Evolutionary conservation across 345 rosid species (phyloP).

Genomic region (Eucalyptus sideroxylon): DNA sequence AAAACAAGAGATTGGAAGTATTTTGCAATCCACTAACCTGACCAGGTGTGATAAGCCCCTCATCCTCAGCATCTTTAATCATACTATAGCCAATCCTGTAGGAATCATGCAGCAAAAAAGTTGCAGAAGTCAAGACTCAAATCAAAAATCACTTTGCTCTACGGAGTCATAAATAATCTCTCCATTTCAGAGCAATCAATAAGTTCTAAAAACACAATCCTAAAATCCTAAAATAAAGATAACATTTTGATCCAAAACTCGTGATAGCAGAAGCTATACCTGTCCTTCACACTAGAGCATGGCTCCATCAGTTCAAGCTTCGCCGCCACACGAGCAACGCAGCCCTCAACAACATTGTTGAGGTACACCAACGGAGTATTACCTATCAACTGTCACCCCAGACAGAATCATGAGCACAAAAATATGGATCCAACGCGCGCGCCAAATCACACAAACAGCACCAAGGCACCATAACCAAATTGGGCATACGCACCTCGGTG

Average conservation of each 20-base stretch:
- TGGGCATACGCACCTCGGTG: conserved; percentile 42
- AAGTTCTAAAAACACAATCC: neutral
- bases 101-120: neutral
- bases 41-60: conserved; percentile 73
- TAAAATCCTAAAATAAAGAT: neutral
- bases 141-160: neutral
- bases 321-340: conserved; percentile 70
- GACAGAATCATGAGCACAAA: neutral
- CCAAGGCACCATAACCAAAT: neutral
- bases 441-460: neutral
- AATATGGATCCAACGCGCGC: neutral
- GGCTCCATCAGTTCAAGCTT: conserved; percentile 86
- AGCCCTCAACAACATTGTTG: conserved; percentile 60
- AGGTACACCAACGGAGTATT: conserved; percentile 81
- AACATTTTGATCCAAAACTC: neutral
- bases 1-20: neutral
- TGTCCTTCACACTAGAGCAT: conserved; percentile 74
- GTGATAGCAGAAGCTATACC: conserved; percentile 10
- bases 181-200: neutral
- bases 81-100: conserved; percentile 86
- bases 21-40: conserved; percentile 20
- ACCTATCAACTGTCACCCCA: conserved; percentile 49
- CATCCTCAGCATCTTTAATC: conserved; percentile 77
- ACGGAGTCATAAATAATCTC: neutral
- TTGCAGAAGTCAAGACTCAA: neutral